phyloP scores from a whole-genome alignment of 768 basidiomycete species.

The Collybia nuda region DNA sequence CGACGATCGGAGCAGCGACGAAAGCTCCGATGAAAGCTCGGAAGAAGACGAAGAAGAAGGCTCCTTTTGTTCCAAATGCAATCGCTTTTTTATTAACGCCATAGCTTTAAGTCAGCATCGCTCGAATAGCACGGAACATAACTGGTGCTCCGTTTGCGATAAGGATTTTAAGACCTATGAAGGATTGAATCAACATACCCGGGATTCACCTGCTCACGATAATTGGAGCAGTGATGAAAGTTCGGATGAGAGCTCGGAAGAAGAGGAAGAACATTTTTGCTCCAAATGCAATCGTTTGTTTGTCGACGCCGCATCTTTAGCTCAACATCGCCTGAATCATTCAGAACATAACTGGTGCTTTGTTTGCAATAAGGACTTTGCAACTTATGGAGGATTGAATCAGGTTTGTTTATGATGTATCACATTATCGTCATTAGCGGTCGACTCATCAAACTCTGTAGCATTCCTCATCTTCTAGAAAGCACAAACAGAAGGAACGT shows the following conservation, averaged over 20 bases:
- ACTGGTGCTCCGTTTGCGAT: slow-evolving; percentile 34
- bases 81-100: slow-evolving; percentile 17
- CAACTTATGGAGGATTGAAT: too few relatives aligned
- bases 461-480: too few relatives aligned
- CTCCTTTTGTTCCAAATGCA: slow-evolving; percentile 18
- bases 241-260: too few relatives aligned
- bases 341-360: slow-evolving; percentile 33
- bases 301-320: slow-evolving; percentile 11
- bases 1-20: too few relatives aligned
- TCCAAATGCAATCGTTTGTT: slow-evolving; percentile 21
- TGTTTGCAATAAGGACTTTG: slow-evolving; percentile 18
- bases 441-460: too few relatives aligned
- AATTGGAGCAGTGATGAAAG: too few relatives aligned
- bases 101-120: slow-evolving; percentile 19
- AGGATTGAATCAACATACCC: neutral
- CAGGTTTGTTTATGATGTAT: too few relatives aligned
- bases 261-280: slow-evolving; percentile 14
- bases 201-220: too few relatives aligned
- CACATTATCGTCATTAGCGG: too few relatives aligned
- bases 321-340: slow-evolving; percentile 19
- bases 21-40: too few relatives aligned
- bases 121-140: slow-evolving; percentile 19
- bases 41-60: too few relatives aligned
- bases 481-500: too few relatives aligned
- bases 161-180: slow-evolving; percentile 28